phyloP scores from a whole-genome alignment of 2,329 filamentous ascomycete genomes.

The Neopestalotiopsis sp. region DNA sequence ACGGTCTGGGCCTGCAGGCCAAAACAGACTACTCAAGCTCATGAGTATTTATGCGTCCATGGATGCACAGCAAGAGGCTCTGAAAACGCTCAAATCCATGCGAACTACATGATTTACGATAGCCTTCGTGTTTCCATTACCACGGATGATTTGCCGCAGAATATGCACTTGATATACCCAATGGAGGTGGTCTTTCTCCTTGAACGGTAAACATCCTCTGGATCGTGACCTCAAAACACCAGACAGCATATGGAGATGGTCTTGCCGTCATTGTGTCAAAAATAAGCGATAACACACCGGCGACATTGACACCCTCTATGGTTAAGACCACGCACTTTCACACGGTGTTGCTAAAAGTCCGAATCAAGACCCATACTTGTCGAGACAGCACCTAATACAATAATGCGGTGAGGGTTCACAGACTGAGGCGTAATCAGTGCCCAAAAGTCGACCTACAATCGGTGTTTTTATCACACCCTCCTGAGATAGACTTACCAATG shows the following conservation, averaged over 20 bases:
- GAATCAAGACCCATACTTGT: too few relatives aligned
- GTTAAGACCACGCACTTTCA: background rate
- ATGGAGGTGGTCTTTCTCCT: background rate
- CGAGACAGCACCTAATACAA: too few relatives aligned
- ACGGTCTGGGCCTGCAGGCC: slow-evolving; percentile 48
- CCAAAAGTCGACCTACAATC: too few relatives aligned
- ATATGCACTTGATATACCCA: background rate
- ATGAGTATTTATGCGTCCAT: slow-evolving; percentile 59
- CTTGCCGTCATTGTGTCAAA: background rate
- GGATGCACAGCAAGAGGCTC: slow-evolving; percentile 57
- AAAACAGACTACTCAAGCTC: slow-evolving; percentile 54
- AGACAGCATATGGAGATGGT: background rate
- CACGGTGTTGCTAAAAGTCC: too few relatives aligned
- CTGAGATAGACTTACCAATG: too few relatives aligned
- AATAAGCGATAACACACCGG: background rate
- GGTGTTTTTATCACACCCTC: too few relatives aligned
- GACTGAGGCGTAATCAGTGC: too few relatives aligned
- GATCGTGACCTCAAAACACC: background rate
- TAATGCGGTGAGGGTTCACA: too few relatives aligned
- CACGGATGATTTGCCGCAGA: background rate
- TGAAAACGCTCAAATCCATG: slow-evolving; percentile 53
- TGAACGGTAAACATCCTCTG: background rate
- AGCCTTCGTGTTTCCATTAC: background rate
- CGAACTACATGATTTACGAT: slow-evolving; percentile 20
- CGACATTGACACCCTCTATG: background rate